Evolutionary conservation across 345 rosid species (phyloP).

Genomic region (Kernera saxatilis): DNA sequence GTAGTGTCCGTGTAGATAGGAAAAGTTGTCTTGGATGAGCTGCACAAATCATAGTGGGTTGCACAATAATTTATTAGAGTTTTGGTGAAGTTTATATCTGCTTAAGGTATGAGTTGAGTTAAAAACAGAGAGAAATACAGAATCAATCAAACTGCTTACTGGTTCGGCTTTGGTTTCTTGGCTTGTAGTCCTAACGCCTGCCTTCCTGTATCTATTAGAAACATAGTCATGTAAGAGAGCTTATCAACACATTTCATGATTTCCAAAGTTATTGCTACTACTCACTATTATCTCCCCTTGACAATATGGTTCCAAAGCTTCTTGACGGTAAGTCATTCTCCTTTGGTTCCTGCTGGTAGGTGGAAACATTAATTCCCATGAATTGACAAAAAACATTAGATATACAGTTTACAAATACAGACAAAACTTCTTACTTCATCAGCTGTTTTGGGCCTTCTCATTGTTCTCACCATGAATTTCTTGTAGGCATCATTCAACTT

Average conservation of each 20-base stretch:
- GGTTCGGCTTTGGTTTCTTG: conserved; percentile 45
- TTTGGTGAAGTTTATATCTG: neutral
- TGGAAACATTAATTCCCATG: neutral
- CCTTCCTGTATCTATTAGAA: conserved; percentile 38
- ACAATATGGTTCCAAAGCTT: conserved; percentile 78
- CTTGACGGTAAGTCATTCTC: conserved; percentile 49
- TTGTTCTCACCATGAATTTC: conserved; percentile 66
- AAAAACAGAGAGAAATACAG: neutral
- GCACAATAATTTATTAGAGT: neutral
- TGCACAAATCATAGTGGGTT: conserved; percentile 22
- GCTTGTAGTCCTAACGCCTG: conserved; percentile 34
- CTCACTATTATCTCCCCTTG: conserved; percentile 60
- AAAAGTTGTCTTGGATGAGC: conserved; percentile 47
- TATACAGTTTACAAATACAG: neutral
- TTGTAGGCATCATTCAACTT: conserved; percentile 73
- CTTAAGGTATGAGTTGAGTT: neutral
- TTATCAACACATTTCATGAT: neutral
- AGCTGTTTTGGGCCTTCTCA: conserved; percentile 40
- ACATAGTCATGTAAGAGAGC: neutral
- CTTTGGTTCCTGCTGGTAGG: conserved; percentile 42
- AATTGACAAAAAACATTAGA: neutral
- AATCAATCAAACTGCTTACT: conserved; percentile 36
- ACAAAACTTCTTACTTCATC: conserved; percentile 46
- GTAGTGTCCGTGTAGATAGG: conserved; percentile 43
- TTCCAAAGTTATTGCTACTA: neutral